Conservation (phyloP, 2,329 filamentous ascomycete genomes). For the Aspergillus intermedius region DNA sequence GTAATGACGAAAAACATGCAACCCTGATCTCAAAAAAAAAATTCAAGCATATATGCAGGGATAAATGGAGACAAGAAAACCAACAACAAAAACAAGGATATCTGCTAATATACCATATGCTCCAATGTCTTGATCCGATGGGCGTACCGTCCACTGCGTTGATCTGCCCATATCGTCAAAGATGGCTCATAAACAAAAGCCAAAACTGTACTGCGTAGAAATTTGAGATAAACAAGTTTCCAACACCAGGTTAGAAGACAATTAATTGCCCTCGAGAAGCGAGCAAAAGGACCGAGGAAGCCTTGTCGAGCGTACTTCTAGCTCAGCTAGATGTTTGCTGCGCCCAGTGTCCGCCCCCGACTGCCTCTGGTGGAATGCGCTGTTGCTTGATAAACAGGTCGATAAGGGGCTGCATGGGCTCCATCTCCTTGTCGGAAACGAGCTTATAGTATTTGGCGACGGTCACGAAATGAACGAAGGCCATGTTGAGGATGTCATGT, state of each 20-base stretch:
- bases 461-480: slow-evolving; percentile 77
- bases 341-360: slow-evolving; percentile 37
- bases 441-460: slow-evolving; percentile 76
- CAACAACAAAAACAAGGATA: slow-evolving; percentile 12
- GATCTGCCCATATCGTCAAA: slow-evolving; percentile 11
- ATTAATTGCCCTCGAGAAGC: slow-evolving; percentile 17
- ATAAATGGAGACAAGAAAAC: slow-evolving; percentile 1
- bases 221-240: slow-evolving; percentile 13
- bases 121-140: slow-evolving; percentile 19
- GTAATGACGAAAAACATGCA: background rate
- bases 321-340: slow-evolving; percentile 29
- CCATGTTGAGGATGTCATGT: slow-evolving; percentile 70
- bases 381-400: slow-evolving; percentile 88
- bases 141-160: slow-evolving; percentile 17
- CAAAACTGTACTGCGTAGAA: slow-evolving; percentile 14
- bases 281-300: slow-evolving; percentile 6
- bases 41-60: slow-evolving; percentile 9
- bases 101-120: slow-evolving; percentile 33
- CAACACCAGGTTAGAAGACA: slow-evolving; percentile 31
- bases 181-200: slow-evolving; percentile 7
- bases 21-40: background rate
- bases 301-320: slow-evolving; percentile 4
- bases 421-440: slow-evolving; percentile 80
- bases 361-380: slow-evolving; percentile 66
- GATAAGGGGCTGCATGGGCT: slow-evolving; percentile 92